These are phyloP conservation scores for Fomitopsis pinicola DNA, from an alignment of 1,284 basidiomycete species.

Conservation along the genomic window DNA sequence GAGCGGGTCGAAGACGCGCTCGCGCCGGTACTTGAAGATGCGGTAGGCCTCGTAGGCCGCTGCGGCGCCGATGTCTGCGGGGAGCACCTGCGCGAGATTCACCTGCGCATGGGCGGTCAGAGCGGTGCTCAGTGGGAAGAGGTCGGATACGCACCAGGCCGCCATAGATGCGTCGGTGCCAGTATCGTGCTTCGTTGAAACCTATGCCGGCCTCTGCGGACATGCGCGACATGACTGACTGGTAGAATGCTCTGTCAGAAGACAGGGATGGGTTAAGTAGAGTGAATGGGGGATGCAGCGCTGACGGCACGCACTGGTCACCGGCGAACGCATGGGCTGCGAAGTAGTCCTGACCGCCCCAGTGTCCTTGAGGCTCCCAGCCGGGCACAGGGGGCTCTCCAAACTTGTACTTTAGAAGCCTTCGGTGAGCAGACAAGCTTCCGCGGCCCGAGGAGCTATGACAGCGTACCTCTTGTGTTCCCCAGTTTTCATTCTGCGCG, in stretches of 20 bases:
- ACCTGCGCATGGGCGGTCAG: slow-evolving; percentile 27
- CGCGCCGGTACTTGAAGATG: slow-evolving; percentile 50
- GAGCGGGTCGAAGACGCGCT: slow-evolving; percentile 45
- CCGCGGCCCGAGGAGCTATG: too few relatives aligned
- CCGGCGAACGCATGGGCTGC: slow-evolving; percentile 50
- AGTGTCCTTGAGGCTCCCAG: slow-evolving; percentile 57
- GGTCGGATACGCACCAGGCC: slow-evolving; percentile 36
- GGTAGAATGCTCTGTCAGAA: slow-evolving; percentile 33
- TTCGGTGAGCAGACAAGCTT: not conserved
- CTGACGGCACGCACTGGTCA: slow-evolving; percentile 39
- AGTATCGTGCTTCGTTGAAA: slow-evolving; percentile 49
- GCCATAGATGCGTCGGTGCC: slow-evolving; percentile 58
- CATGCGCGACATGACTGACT: slow-evolving; percentile 47
- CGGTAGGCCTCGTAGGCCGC: slow-evolving; percentile 67
- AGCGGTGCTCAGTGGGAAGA: not conserved
- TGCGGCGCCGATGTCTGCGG: slow-evolving; percentile 59
- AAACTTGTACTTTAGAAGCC: slow-evolving; percentile 40
- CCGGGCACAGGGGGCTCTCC: slow-evolving; percentile 45
- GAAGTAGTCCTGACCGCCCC: slow-evolving; percentile 59
- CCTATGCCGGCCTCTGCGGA: slow-evolving; percentile 41
- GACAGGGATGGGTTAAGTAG: not conserved
- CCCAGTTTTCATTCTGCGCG: slow-evolving; percentile 18
- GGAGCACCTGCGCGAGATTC: slow-evolving; percentile 34
- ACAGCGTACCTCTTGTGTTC: slow-evolving; percentile 17
- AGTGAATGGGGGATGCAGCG: not conserved